phyloP scores from a whole-genome alignment of 495 filamentous ascomycete genomes.

The Margaritispora aquatica region DNA sequence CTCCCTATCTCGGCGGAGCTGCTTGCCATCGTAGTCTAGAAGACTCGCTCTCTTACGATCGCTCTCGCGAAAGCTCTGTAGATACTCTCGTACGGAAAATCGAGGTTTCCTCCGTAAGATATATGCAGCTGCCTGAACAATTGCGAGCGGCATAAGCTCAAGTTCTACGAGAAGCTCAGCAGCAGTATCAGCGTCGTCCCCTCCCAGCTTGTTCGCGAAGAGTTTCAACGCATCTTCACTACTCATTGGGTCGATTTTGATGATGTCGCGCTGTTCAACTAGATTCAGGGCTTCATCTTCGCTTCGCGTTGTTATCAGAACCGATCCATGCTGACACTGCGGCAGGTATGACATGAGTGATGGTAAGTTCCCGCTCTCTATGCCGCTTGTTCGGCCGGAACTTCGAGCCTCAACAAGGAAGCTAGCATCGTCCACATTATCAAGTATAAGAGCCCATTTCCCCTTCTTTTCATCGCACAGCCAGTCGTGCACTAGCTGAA shows the following conservation, averaged over 20 bases:
- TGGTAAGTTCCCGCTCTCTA: not conserved
- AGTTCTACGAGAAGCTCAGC: slow-evolving; percentile 23
- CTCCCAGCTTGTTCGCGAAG: slow-evolving; percentile 33
- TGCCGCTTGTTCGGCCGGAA: slow-evolving; percentile 13
- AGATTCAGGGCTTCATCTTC: slow-evolving; percentile 24
- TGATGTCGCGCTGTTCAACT: slow-evolving; percentile 31
- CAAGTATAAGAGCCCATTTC: slow-evolving; percentile 38
- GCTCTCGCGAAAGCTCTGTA: slow-evolving; percentile 30
- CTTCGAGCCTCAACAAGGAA: slow-evolving; percentile 22
- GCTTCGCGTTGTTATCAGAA: slow-evolving; percentile 37
- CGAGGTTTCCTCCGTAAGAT: slow-evolving; percentile 27
- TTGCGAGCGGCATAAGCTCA: slow-evolving; percentile 43
- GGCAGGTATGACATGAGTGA: slow-evolving; percentile 26
- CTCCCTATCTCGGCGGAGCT: slow-evolving; percentile 34
- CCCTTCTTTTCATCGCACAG: slow-evolving; percentile 26
- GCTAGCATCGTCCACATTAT: slow-evolving; percentile 35
- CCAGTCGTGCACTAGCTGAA: slow-evolving; percentile 35
- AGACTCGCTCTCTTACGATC: slow-evolving; percentile 32
- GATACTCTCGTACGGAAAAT: slow-evolving; percentile 29
- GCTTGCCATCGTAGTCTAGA: slow-evolving; percentile 28
- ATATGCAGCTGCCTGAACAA: slow-evolving; percentile 39
- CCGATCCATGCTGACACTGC: slow-evolving; percentile 26
- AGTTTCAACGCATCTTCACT: slow-evolving; percentile 28
- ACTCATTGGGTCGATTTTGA: slow-evolving; percentile 29
- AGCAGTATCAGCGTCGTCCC: slow-evolving; percentile 26